phyloP scores from a whole-genome alignment of 1,284 basidiomycete species.

The Leucoagaricus sp. region DNA sequence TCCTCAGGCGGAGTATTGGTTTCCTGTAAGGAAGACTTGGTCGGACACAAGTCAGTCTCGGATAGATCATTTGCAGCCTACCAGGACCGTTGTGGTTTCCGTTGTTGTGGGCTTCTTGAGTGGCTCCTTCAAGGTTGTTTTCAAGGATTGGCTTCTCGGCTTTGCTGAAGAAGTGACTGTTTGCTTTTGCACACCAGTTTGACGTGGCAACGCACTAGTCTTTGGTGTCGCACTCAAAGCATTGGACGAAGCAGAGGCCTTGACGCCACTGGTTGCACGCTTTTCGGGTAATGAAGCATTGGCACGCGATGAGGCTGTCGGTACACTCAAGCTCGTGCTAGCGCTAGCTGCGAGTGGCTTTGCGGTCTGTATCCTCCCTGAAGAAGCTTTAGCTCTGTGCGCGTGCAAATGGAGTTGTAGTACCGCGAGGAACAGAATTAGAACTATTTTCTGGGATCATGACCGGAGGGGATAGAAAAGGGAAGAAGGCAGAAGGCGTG shows the following conservation, averaged over 20 bases:
- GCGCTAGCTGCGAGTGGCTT: slow-evolving; percentile 8
- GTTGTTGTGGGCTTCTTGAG: no score
- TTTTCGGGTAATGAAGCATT: neutral
- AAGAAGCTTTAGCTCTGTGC: slow-evolving; percentile 22
- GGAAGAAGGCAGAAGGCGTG: slow-evolving; percentile 1
- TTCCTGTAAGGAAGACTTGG: no score
- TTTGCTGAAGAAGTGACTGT: neutral
- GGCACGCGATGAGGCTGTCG: neutral
- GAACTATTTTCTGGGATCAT: neutral
- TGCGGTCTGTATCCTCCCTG: slow-evolving; percentile 28
- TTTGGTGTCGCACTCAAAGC: neutral
- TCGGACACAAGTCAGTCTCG: no score
- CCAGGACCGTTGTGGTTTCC: no score
- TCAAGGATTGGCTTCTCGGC: neutral
- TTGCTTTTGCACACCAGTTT: neutral
- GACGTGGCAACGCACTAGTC: neutral
- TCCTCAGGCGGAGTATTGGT: no score
- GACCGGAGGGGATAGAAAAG: neutral
- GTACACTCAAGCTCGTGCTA: neutral
- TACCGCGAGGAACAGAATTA: slow-evolving; percentile 28
- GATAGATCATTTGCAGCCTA: no score
- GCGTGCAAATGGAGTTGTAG: slow-evolving; percentile 14
- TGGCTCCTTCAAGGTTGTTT: neutral
- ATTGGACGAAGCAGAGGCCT: slow-evolving; percentile 20
- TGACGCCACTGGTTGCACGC: slow-evolving; percentile 14